These are phyloP conservation scores for Toxoplasma gondii DNA, from an alignment of 169 alveolate genomes.

Conservation along the genomic window DNA sequence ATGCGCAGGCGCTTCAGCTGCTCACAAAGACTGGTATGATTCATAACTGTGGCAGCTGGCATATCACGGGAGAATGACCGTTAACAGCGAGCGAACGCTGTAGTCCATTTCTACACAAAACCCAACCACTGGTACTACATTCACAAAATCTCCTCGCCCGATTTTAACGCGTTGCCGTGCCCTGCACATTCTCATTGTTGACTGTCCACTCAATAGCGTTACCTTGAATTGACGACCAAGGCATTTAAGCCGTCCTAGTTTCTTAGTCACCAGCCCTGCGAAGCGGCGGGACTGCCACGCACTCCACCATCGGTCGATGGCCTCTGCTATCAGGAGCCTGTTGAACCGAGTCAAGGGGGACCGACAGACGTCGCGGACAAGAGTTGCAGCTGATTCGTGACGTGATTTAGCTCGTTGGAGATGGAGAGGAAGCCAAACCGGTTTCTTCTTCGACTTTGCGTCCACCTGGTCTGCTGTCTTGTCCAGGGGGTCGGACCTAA, in stretches of 20 bases:
- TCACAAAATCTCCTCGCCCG: no score
- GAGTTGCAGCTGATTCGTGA: not conserved
- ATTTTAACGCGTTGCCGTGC: no score
- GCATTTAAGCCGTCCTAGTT: not conserved
- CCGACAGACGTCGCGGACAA: not conserved
- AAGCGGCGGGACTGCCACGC: not conserved
- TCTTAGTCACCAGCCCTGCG: not conserved
- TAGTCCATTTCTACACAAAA: no score
- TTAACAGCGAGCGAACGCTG: no score
- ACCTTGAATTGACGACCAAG: not conserved
- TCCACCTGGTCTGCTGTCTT: not conserved
- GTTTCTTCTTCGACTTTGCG: not conserved
- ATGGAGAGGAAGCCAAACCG: not conserved
- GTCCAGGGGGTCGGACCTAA: not conserved
- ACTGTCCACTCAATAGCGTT: not conserved
- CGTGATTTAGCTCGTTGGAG: not conserved
- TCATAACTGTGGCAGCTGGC: no score
- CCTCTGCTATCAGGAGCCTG: not conserved
- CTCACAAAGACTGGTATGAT: no score
- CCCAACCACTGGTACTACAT: no score
- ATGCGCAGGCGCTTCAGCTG: no score
- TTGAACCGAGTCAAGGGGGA: conserved; percentile 1
- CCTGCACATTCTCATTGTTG: no score
- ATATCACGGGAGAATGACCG: no score
- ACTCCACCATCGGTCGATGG: not conserved